These are phyloP conservation scores for Aschersonia sp. DNA, from an alignment of 2,329 filamentous ascomycete species.

Conservation along the genomic window DNA sequence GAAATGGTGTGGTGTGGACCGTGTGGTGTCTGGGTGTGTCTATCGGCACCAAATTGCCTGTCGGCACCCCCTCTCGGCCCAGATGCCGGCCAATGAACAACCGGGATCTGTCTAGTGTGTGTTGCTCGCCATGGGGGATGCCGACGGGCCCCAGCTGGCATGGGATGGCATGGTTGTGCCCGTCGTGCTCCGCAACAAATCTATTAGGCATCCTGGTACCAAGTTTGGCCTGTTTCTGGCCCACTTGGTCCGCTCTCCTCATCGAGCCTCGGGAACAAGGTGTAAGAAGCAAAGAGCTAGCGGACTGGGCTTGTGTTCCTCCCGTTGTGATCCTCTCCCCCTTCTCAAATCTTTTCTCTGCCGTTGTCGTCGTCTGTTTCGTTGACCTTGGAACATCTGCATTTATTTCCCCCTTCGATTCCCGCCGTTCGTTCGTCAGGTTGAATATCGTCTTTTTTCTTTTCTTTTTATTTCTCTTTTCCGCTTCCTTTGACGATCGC, in stretches of 20 bases:
- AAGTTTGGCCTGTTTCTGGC: constrained; percentile 1
- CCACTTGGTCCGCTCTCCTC: constrained; percentile 5
- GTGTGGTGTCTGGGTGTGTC: too few relatives aligned
- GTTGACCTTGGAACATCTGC: constrained; percentile 10
- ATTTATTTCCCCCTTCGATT: constrained; percentile 15
- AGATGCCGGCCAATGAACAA: too few relatives aligned
- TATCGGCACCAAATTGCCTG: too few relatives aligned
- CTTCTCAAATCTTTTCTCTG: constrained; percentile 12
- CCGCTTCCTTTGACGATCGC: neutral
- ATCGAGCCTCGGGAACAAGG: neutral
- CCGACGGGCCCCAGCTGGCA: neutral
- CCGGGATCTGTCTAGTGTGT: too few relatives aligned
- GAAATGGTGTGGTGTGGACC: neutral
- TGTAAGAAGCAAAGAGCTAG: constrained; percentile 2
- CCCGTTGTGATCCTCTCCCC: constrained; percentile 3
- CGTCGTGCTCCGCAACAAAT: neutral
- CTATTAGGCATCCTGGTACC: neutral
- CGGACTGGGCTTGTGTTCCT: neutral
- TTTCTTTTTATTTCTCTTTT: constrained; percentile 1
- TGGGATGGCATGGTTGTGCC: neutral
- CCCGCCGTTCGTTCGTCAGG: constrained; percentile 23
- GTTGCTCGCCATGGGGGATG: too few relatives aligned
- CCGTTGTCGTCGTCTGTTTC: constrained; percentile 11
- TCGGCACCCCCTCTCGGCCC: too few relatives aligned
- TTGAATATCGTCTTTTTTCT: constrained; percentile 11